Evolutionary conservation across 495 filamentous ascomycete species (phyloP), one percentile per base, ranked within the genome.

Genomic region (Neurospora intermedia): DNA sequence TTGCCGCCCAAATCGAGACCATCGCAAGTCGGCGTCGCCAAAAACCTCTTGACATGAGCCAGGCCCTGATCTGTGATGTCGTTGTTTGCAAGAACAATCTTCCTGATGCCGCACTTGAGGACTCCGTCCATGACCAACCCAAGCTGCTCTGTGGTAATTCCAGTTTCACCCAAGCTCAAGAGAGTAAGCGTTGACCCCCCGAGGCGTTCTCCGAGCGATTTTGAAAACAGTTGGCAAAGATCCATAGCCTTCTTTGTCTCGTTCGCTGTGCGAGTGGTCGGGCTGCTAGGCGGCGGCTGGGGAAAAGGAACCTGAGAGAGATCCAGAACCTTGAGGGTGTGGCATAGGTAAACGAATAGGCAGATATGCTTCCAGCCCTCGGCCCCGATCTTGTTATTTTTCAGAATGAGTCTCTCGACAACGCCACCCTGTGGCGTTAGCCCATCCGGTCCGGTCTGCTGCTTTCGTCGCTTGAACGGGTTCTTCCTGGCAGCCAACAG

Each of bases 1-100:
- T 97, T 98, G n/a, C 93, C 93, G 43, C 94, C 94, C n/a, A 99
- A 81, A 80, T 98, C 96, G 7, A 99, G 83, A 1, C 93, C 96
- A 79, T 97, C 92, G 75, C 95, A 99, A 54, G 89, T 85, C 0
- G 91, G 91, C 54, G 86, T 87, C 69, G 87, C 85, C 45, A 98
- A 79, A 81, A 93, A 97, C 70, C 87, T 86, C 41, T 91, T 86
- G 46, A 97, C 86, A 79, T 96, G 91, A 71, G 89, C 86, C 70
- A 96, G 81, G 4, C 93, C 92, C 71, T 91, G 89, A 11, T 87
- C 84, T 23, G 89, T 90, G 27, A 99, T 84, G 43, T 87, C 81
- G 72, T 97, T 98, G 73, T 91, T 91, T 11, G 93, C 96, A 42
- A 97, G 85, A 0, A 94, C 91, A 2, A 99, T 85, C 75, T 95